Conservation (phyloP, 768 basidiomycete genomes). For the Boletus sensibilis region DNA sequence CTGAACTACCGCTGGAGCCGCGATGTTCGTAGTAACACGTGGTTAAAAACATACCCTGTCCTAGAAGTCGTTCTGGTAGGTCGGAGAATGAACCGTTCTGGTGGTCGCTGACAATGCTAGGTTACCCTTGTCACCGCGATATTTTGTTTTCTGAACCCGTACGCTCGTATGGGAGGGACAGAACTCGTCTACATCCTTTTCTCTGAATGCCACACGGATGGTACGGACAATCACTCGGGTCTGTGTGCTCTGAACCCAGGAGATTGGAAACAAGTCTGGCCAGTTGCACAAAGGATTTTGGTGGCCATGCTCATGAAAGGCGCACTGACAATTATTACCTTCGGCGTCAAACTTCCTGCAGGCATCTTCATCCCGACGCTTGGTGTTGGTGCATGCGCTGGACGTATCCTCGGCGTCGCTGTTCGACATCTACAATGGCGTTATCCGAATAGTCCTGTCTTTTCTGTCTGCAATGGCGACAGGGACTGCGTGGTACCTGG, state of each 20-base stretch:
- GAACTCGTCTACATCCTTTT: slow-evolving; percentile 93
- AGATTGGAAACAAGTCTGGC: slow-evolving; percentile 53
- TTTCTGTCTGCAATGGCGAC: slow-evolving; percentile 62
- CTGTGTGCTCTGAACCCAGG: slow-evolving; percentile 71
- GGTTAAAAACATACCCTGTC: slow-evolving; percentile 77
- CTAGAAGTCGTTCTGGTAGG: slow-evolving; percentile 80
- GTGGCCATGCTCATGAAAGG: slow-evolving; percentile 82
- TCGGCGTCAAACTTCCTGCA: slow-evolving; percentile 88
- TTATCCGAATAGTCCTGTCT: slow-evolving; percentile 59
- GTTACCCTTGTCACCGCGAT: slow-evolving; percentile 75
- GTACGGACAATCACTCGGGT: slow-evolving; percentile 54
- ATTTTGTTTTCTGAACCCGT: slow-evolving; percentile 85
- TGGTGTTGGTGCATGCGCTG: slow-evolving; percentile 92
- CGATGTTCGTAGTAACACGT: slow-evolving; percentile 76
- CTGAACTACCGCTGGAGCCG: slow-evolving; percentile 88
- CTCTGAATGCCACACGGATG: slow-evolving; percentile 71
- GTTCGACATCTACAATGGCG: slow-evolving; percentile 74
- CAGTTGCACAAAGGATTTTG: slow-evolving; percentile 63
- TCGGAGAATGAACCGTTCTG: neutral
- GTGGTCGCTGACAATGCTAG: slow-evolving; percentile 37
- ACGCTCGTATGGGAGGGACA: slow-evolving; percentile 90
- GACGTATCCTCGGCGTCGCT: slow-evolving; percentile 77
- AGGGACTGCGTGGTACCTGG: slow-evolving; percentile 83
- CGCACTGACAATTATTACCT: slow-evolving; percentile 80
- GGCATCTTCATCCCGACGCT: slow-evolving; percentile 98